Percentiles rank a stretch among this genome's conserved stretches.
Evolutionary conservation across 176 grass and related monocot species (phyloP).

Genomic region (Rhynchospora breviuscula): DNA sequence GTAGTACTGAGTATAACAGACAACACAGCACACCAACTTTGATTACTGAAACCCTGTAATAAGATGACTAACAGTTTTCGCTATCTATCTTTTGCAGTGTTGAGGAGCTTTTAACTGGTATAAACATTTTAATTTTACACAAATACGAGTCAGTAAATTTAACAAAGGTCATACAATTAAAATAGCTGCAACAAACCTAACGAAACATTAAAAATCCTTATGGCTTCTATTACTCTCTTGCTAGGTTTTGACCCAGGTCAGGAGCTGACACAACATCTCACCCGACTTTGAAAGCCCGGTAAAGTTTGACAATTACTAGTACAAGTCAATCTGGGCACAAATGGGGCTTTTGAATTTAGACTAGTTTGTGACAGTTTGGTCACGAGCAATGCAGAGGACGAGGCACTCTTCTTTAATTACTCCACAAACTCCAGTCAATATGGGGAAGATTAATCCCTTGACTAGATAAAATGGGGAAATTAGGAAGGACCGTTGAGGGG

Average conservation of each 20-base stretch:
- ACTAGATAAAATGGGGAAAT: conserved; percentile 47
- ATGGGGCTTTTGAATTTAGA: no score
- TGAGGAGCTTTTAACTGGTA: neutral
- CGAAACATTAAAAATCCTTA: conserved; percentile 35
- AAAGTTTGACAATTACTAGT: conserved; percentile 83
- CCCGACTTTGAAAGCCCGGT: conserved; percentile 44
- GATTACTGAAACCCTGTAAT: no score
- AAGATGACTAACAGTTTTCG: no score
- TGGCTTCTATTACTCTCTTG: conserved; percentile 39
- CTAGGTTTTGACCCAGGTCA: conserved; percentile 44
- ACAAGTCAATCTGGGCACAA: conserved; percentile 37
- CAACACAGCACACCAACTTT: no score
- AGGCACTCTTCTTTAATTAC: no score
- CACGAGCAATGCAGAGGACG: no score
- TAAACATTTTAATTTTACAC: conserved; percentile 23
- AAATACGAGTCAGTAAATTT: conserved; percentile 66
- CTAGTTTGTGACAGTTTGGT: no score
- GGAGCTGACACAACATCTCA: conserved; percentile 50
- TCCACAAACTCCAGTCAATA: no score
- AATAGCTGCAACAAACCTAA: conserved; percentile 46
- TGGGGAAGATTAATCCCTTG: no score
- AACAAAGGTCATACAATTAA: conserved; percentile 83
- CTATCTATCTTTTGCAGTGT: neutral
- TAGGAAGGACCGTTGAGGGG: conserved; percentile 50
- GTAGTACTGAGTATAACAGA: no score